Conservation (phyloP, 2,329 filamentous ascomycete genomes). For the Hypoxylon sp. region DNA sequence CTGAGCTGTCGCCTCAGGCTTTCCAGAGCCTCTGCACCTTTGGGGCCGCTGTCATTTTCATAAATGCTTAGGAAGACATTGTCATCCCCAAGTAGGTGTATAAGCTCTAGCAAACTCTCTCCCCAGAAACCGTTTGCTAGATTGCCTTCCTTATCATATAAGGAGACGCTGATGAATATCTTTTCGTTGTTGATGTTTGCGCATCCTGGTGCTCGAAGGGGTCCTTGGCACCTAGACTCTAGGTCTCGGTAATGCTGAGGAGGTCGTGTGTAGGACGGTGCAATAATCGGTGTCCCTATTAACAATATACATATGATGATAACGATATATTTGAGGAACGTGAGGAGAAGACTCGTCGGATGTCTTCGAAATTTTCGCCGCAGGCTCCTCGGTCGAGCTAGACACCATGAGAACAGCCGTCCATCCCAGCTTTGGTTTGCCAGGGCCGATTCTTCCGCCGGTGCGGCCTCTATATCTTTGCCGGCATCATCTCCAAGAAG, state of each 20-base stretch:
- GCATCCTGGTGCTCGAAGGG: constrained; percentile 51
- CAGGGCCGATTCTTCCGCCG: constrained; percentile 11
- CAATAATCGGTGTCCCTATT: constrained; percentile 54
- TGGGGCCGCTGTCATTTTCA: constrained; percentile 75
- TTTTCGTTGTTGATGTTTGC: constrained; percentile 67
- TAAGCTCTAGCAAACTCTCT: constrained; percentile 68
- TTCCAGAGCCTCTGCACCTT: constrained; percentile 67
- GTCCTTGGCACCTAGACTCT: constrained; percentile 50
- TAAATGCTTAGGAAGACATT: constrained; percentile 81
- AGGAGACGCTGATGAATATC: constrained; percentile 79
- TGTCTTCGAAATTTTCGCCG: constrained; percentile 43
- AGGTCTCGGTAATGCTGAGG: constrained; percentile 57
- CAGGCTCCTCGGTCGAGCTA: constrained; percentile 39
- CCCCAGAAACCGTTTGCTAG: constrained; percentile 76
- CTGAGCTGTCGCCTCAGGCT: constrained; percentile 63
- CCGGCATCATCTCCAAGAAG: constrained; percentile 33
- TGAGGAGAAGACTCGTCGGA: constrained; percentile 21
- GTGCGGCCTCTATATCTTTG: constrained; percentile 31
- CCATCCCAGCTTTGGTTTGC: constrained; percentile 26
- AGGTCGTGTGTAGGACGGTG: constrained; percentile 59
- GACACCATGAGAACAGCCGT: constrained; percentile 34
- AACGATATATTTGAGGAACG: constrained; percentile 45
- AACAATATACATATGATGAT: constrained; percentile 52
- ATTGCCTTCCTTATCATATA: constrained; percentile 73
- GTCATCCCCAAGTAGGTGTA: constrained; percentile 74